Evolutionary conservation across 2,329 filamentous ascomycete genomes (phyloP).

Genomic region (Colletotrichum sansevieriae): DNA sequence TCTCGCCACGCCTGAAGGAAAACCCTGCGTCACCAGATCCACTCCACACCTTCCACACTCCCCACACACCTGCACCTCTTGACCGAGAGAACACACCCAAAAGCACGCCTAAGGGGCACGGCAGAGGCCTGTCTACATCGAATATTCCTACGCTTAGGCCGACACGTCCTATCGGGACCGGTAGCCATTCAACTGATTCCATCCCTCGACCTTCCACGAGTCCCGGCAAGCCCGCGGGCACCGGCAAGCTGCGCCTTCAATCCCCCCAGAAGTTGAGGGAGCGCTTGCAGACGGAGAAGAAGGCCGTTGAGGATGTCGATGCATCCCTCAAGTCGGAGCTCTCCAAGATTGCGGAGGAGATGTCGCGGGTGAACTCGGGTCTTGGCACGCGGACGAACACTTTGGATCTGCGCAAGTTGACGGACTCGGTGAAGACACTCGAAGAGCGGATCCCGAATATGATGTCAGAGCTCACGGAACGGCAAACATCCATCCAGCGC

Average conservation of each 20-base stretch:
- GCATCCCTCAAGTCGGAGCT: constrained; percentile 80
- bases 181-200: constrained; percentile 45
- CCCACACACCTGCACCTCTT: constrained; percentile 16
- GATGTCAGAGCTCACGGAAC: constrained; percentile 69
- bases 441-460: constrained; percentile 75
- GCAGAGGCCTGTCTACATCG: constrained; percentile 65
- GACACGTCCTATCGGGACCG: constrained; percentile 48
- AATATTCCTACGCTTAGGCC: constrained; percentile 68
- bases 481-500: constrained; percentile 73
- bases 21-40: constrained; percentile 49
- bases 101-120: constrained; percentile 50
- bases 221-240: constrained; percentile 57
- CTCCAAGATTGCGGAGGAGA: constrained; percentile 83
- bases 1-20: constrained; percentile 58
- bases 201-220: constrained; percentile 48
- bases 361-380: constrained; percentile 68
- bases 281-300: constrained; percentile 85
- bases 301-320: constrained; percentile 77
- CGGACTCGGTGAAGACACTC: constrained; percentile 72
- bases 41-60: constrained; percentile 28
- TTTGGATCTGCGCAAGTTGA: constrained; percentile 62
- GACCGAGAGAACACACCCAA: constrained; percentile 33
- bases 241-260: constrained; percentile 73
- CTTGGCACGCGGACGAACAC: constrained; percentile 53
- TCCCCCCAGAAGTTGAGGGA: constrained; percentile 84